Conservation (phyloP, 768 basidiomycete genomes). For the Mycena chlorophos region DNA sequence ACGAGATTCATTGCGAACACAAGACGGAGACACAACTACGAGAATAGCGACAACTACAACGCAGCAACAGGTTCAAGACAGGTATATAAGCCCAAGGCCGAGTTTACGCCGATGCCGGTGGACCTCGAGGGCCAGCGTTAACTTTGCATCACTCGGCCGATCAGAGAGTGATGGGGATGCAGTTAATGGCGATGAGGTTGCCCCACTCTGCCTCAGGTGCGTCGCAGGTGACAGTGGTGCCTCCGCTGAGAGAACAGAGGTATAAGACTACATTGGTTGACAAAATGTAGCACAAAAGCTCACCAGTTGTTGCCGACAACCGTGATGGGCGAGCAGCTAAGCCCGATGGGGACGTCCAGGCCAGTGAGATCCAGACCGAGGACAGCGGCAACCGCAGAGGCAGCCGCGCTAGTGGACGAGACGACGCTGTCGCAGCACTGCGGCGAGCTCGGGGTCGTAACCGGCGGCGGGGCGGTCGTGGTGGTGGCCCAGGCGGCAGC, state of each 20-base stretch:
- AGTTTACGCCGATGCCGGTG: neutral
- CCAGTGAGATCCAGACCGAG: conserved; percentile 12
- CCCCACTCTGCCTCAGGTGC: neutral
- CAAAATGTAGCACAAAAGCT: neutral
- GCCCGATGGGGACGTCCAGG: conserved; percentile 13
- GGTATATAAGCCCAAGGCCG: neutral
- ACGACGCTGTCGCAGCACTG: conserved; percentile 19
- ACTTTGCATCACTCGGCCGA: neutral
- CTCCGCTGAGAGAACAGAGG: neutral
- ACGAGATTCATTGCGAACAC: too few relatives aligned
- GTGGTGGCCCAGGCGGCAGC: conserved; percentile 15
- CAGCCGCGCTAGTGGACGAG: conserved; percentile 10
- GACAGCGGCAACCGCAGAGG: neutral
- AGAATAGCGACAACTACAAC: too few relatives aligned
- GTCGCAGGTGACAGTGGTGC: conserved; percentile 1
- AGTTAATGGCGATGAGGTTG: conserved; percentile 2
- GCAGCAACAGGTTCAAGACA: too few relatives aligned
- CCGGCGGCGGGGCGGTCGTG: conserved; percentile 5
- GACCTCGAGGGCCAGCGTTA: neutral
- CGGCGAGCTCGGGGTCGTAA: conserved; percentile 11
- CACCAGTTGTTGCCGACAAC: conserved; percentile 6
- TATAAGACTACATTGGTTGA: neutral
- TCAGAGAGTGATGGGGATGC: conserved; percentile 1
- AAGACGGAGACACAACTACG: too few relatives aligned
- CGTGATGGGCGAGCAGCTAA: conserved; percentile 19